phyloP scores from a whole-genome alignment of 768 basidiomycete species.

The Grammothele lineata region DNA sequence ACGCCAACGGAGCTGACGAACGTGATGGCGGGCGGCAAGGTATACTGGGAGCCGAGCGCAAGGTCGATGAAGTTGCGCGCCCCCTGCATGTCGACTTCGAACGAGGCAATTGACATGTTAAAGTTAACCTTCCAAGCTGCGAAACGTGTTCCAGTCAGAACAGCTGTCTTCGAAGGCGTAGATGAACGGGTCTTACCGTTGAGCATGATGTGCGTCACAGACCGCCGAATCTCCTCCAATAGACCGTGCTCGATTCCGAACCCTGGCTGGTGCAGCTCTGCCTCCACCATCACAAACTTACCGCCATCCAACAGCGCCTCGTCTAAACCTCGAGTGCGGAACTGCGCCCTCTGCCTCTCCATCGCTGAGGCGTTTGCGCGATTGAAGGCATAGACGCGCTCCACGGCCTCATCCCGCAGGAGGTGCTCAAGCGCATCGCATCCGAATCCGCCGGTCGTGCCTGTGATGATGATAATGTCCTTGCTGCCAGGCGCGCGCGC shows the following conservation, averaged over 20 bases:
- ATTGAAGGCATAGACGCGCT: conserved; percentile 23
- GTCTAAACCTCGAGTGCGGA: conserved; percentile 2
- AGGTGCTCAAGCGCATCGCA: conserved; percentile 22
- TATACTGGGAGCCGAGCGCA: conserved; percentile 9
- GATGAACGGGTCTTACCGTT: background rate
- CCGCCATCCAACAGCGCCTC: conserved; percentile 1
- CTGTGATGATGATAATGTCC: conserved; percentile 27
- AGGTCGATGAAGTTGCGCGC: conserved; percentile 15
- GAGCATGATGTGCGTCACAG: background rate
- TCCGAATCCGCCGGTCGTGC: conserved; percentile 30
- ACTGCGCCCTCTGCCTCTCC: conserved; percentile 9
- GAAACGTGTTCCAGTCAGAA: too few species aligned
- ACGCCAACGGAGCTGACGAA: conserved; percentile 13
- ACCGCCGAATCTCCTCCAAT: conserved; percentile 8
- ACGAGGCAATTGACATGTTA: conserved; percentile 35
- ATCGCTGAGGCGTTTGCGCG: background rate
- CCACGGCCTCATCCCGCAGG: conserved; percentile 7
- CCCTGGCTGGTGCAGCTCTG: conserved; percentile 8
- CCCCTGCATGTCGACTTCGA: conserved; percentile 31
- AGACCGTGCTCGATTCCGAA: conserved; percentile 9
- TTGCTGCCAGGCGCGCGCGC: background rate
- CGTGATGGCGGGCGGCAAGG: background rate
- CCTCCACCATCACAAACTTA: conserved; percentile 15
- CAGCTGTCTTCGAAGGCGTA: too few species aligned
- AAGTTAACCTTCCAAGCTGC: conserved; percentile 41